Percentiles rank a stretch among this genome's conserved stretches.
These are phyloP conservation scores for Mimosa pudica DNA, from an alignment of 306 rosid genomes.

Conservation along the genomic window DNA sequence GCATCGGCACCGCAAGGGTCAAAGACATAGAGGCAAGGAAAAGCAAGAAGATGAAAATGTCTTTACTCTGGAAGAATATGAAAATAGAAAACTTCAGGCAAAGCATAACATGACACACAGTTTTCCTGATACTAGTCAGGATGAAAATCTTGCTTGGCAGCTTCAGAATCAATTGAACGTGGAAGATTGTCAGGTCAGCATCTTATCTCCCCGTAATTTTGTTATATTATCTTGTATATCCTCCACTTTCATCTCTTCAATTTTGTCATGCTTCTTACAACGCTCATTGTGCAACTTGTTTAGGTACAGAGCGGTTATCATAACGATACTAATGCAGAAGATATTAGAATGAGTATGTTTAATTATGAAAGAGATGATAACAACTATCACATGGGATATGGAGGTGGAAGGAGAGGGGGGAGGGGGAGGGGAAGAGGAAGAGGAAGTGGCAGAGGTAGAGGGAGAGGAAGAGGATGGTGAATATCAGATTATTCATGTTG, in stretches of 20 bases:
- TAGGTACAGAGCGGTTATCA: constrained; percentile 52
- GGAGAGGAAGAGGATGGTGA: constrained; percentile 37
- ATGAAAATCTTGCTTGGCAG: constrained; percentile 83
- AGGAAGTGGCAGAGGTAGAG: constrained; percentile 34
- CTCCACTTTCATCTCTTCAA: constrained; percentile 5
- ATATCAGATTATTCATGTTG: constrained; percentile 26
- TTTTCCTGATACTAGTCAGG: constrained; percentile 43
- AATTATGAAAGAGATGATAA: constrained; percentile 52
- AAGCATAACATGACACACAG: constrained; percentile 35
- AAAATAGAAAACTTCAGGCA: constrained; percentile 58
- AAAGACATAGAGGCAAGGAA: constrained; percentile 63
- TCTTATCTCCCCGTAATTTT: not conserved
- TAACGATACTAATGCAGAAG: constrained; percentile 48
- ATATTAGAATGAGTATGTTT: constrained; percentile 83
- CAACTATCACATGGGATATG: constrained; percentile 43
- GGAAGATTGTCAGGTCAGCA: constrained; percentile 66
- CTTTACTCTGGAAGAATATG: constrained; percentile 73
- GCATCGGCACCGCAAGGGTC: constrained; percentile 43
- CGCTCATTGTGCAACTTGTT: constrained; percentile 33
- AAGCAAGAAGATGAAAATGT: constrained; percentile 60
- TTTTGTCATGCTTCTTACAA: constrained; percentile 7
- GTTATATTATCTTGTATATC: not conserved
- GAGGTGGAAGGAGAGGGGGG: constrained; percentile 58
- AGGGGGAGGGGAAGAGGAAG: constrained; percentile 41
- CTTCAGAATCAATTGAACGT: constrained; percentile 75